phyloP scores from a whole-genome alignment of 108 stramenopile species.

The Cyclotella kingstonii region DNA sequence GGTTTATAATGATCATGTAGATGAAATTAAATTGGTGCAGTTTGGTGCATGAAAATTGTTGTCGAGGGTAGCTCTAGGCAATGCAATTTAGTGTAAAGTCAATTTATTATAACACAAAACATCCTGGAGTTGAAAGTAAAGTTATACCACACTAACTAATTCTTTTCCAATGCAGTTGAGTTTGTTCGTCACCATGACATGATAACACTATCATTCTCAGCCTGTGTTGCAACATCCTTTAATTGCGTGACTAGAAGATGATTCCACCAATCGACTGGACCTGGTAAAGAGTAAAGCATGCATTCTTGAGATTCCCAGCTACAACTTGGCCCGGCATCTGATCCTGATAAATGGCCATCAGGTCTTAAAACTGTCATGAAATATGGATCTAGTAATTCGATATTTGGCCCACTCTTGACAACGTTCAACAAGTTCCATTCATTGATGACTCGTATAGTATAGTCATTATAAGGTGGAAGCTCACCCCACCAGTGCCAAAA shows the following conservation, averaged over 20 bases:
- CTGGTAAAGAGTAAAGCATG: conserved; percentile 51
- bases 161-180: background rate
- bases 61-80: too few species aligned
- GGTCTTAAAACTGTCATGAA: conserved; percentile 48
- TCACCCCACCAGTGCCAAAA: conserved; percentile 46
- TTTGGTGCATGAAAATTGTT: too few species aligned
- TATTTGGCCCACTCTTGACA: conserved; percentile 30
- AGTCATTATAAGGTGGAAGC: conserved; percentile 44
- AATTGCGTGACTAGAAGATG: conserved; percentile 49
- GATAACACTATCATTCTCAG: conserved; percentile 17
- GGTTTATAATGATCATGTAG: too few species aligned
- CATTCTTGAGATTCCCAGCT: conserved; percentile 22
- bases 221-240: conserved; percentile 26
- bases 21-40: too few species aligned
- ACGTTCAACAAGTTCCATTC: conserved; percentile 34
- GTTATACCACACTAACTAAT: background rate
- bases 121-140: background rate
- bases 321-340: conserved; percentile 38
- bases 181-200: conserved; percentile 20
- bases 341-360: conserved; percentile 51
- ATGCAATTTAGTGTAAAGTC: too few species aligned
- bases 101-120: background rate
- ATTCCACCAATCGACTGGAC: conserved; percentile 67
- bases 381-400: conserved; percentile 46
- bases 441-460: conserved; percentile 35